Percentiles rank a stretch among this genome's conserved stretches.
Evolutionary conservation across 495 filamentous ascomycete species (phyloP).

Genomic region (Podospora conica): DNA sequence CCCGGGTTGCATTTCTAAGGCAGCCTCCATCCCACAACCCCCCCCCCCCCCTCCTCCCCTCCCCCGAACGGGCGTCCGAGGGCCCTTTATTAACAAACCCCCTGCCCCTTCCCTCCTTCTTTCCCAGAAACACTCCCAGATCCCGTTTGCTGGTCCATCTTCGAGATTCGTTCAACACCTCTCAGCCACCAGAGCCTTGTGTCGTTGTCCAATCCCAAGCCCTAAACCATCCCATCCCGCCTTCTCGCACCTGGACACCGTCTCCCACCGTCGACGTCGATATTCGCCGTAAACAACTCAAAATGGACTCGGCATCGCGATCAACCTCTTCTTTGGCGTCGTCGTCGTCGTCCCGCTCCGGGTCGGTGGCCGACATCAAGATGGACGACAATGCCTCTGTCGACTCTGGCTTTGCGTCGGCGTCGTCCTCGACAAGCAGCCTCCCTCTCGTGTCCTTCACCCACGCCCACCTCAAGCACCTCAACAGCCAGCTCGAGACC

Average conservation of each 20-base stretch:
- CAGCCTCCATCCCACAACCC: constrained; percentile 12
- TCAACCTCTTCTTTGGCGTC: constrained; percentile 26
- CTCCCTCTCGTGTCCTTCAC: constrained; percentile 66
- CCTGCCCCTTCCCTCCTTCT: constrained; percentile 12
- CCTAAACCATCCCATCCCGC: background rate
- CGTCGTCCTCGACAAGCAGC: constrained; percentile 47
- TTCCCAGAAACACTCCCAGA: background rate
- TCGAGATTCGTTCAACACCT: background rate
- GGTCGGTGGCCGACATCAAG: constrained; percentile 18
- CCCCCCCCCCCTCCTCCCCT: constrained; percentile 8
- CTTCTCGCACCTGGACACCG: background rate
- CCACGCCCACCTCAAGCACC: constrained; percentile 76
- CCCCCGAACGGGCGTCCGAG: constrained; percentile 1
- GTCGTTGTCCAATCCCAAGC: background rate
- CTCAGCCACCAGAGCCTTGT: background rate
- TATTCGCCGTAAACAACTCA: constrained; percentile 9
- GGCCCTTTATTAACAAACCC: constrained; percentile 22
- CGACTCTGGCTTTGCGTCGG: constrained; percentile 90
- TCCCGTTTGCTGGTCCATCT: background rate
- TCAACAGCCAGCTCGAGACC: constrained; percentile 80
- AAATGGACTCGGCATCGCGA: constrained; percentile 25
- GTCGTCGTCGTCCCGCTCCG: constrained; percentile 32
- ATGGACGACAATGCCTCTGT: constrained; percentile 36
- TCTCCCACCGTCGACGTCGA: background rate
- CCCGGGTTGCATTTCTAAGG: constrained; percentile 2